Conservation (phyloP, 768 basidiomycete species). For the Galerina marginata region DNA sequence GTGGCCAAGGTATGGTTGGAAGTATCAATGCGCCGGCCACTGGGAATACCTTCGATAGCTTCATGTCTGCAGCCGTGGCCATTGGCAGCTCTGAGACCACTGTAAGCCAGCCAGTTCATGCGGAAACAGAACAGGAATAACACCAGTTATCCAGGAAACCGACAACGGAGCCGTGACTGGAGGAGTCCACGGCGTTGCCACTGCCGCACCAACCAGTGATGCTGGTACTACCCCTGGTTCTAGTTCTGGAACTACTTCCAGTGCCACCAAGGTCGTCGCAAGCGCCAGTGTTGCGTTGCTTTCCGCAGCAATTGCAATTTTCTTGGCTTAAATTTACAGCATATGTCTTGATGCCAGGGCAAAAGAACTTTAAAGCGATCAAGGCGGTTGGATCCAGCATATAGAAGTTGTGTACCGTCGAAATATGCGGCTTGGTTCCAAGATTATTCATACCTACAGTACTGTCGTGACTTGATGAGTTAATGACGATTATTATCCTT, state of each 20-base stretch:
- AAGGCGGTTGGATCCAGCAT: neutral
- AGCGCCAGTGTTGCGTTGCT: conserved; percentile 20
- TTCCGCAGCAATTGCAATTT: conserved; percentile 15
- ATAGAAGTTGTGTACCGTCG: conserved; percentile 8
- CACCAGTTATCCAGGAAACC: conserved; percentile 31
- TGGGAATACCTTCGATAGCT: conserved; percentile 49
- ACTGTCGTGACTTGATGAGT: conserved; percentile 4
- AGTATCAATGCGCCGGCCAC: conserved; percentile 54
- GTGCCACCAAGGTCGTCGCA: conserved; percentile 13
- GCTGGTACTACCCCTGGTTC: conserved; percentile 16
- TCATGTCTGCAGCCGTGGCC: conserved; percentile 43
- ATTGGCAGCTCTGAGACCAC: conserved; percentile 39
- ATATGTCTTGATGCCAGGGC: neutral
- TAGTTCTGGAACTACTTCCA: conserved; percentile 15
- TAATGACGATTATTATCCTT: neutral
- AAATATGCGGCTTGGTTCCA: neutral
- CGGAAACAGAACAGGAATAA: neutral
- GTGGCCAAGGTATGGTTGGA: conserved; percentile 57
- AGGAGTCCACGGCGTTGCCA: conserved; percentile 46
- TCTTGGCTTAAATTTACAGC: conserved; percentile 7
- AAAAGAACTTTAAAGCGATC: neutral
- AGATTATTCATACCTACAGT: neutral
- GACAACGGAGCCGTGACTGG: conserved; percentile 46
- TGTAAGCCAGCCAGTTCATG: conserved; percentile 30
- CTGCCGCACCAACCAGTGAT: conserved; percentile 30